These are phyloP conservation scores for Saussurea involucrata DNA, from an alignment of 129 eudicot species.

Conservation along the genomic window DNA sequence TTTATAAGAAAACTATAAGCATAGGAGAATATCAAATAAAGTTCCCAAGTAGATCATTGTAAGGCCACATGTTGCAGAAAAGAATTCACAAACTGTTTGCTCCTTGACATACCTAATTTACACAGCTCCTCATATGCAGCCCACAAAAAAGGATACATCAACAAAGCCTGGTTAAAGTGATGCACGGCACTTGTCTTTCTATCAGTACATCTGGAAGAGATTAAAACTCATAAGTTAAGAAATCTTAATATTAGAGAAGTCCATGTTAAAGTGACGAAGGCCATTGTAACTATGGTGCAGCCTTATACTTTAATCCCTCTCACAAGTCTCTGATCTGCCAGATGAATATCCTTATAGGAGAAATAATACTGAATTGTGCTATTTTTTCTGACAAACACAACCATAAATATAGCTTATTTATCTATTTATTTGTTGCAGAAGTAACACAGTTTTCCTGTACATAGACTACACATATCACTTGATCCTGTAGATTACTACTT, in stretches of 20 bases:
- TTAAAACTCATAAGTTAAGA: background rate
- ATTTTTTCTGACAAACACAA: background rate
- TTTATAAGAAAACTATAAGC: background rate
- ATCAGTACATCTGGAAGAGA: constrained; percentile 62
- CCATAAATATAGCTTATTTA: background rate
- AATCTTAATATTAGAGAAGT: background rate
- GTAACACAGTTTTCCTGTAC: background rate
- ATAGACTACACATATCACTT: background rate
- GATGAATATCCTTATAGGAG: background rate
- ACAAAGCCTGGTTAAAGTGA: constrained; percentile 78
- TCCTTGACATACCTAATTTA: constrained; percentile 46
- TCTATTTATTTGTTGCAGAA: background rate
- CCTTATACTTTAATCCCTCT: too few relatives aligned
- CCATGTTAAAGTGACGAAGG: too few relatives aligned
- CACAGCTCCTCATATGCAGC: constrained; percentile 81
- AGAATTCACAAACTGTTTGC: background rate
- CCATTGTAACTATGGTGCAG: too few relatives aligned
- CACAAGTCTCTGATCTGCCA: too few relatives aligned
- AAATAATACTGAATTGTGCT: background rate
- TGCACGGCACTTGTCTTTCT: constrained; percentile 55
- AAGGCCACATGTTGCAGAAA: background rate
- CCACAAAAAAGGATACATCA: constrained; percentile 73
- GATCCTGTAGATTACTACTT: background rate
- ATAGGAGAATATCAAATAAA: background rate
- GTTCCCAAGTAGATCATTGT: constrained; percentile 1